A percentile compares a stretch with the other conserved stretches of the same genome.
Conservation (phyloP, 192 early-diverging fungal genomes). For the Physocladia obscura region DNA sequence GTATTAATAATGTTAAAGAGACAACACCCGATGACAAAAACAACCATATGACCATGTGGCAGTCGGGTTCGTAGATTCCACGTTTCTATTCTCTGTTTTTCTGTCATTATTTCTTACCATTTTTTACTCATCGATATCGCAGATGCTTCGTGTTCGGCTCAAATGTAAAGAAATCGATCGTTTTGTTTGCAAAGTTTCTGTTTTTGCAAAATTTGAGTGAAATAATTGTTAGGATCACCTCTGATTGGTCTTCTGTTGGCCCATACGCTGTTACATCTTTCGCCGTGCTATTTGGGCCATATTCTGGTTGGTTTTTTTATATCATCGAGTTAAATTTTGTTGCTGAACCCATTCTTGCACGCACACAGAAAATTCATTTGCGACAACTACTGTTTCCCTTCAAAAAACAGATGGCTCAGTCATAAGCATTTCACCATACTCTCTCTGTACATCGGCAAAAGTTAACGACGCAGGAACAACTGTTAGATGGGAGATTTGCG, state of each 20-base stretch:
- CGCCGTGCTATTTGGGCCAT: neutral
- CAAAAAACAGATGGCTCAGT: neutral
- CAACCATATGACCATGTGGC: conserved; percentile 17
- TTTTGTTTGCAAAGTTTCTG: too few relatives aligned
- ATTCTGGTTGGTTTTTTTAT: too few relatives aligned
- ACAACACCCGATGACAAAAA: neutral
- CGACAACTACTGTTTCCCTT: too few relatives aligned
- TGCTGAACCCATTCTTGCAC: too few relatives aligned
- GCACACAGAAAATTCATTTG: too few relatives aligned
- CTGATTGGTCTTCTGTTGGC: neutral
- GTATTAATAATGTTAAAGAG: neutral
- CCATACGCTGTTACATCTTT: neutral
- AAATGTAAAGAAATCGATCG: too few relatives aligned
- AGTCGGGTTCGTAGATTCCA: neutral
- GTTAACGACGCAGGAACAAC: neutral
- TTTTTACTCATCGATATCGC: too few relatives aligned
- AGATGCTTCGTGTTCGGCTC: too few relatives aligned
- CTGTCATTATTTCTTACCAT: neutral
- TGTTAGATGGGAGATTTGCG: conserved; percentile 19
- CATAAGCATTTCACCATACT: neutral
- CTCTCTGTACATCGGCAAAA: neutral
- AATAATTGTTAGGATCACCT: neutral
- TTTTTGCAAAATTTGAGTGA: neutral
- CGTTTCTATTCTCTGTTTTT: neutral
- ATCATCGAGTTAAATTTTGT: too few relatives aligned